These are phyloP conservation scores for Didymella glomerata DNA, from an alignment of 2,329 filamentous ascomycete genomes.

Conservation along the genomic window DNA sequence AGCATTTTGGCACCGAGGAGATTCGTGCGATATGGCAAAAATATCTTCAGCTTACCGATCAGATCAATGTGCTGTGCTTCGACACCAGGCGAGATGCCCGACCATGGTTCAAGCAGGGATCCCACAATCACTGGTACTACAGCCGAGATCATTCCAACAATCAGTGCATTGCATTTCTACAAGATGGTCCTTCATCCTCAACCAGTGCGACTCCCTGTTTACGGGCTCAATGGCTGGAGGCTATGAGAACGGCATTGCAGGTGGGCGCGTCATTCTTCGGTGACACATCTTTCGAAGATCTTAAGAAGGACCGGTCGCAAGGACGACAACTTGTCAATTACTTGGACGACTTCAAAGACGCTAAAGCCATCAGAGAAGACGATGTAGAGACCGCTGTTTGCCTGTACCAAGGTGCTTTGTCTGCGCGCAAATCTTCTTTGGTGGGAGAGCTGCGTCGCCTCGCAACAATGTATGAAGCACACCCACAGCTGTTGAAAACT, in stretches of 20 bases:
- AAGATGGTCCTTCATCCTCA: not conserved
- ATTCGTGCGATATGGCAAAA: not conserved
- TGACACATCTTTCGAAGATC: not conserved
- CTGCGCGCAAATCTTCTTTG: not conserved
- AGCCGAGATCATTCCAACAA: not conserved
- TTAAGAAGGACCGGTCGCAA: too few relatives aligned
- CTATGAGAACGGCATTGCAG: not conserved
- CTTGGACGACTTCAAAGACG: too few relatives aligned
- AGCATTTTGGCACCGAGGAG: not conserved
- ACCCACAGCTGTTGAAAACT: not conserved
- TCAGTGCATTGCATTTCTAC: not conserved
- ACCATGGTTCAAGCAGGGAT: not conserved
- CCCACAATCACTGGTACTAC: not conserved
- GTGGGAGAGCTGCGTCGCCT: not conserved
- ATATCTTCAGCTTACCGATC: not conserved
- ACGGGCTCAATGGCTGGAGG: not conserved
- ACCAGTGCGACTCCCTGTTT: not conserved
- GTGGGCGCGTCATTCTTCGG: not conserved
- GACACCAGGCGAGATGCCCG: not conserved
- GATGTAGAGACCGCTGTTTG: not conserved
- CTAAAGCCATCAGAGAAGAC: too few relatives aligned
- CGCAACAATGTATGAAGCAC: not conserved
- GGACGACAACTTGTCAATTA: too few relatives aligned
- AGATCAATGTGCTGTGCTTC: not conserved
- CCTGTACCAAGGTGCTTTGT: too few relatives aligned